Evolutionary conservation across 2,329 filamentous ascomycete genomes (phyloP).

Genomic region (Talaromyces sp.): DNA sequence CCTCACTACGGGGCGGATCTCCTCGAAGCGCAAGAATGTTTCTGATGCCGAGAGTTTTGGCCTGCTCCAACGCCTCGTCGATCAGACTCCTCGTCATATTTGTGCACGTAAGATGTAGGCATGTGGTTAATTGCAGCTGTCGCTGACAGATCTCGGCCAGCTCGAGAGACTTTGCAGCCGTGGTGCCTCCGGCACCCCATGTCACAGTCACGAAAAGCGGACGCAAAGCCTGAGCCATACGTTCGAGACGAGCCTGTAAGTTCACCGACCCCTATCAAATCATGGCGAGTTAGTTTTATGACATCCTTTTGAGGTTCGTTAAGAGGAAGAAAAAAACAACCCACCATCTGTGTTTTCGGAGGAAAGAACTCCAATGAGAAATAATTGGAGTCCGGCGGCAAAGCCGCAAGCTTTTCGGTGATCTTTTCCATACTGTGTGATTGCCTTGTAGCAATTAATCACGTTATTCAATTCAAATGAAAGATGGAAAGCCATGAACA

Average conservation of each 20-base stretch:
- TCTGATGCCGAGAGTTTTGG: conserved; percentile 82
- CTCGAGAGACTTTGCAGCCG: conserved; percentile 84
- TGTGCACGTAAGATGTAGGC: conserved; percentile 92
- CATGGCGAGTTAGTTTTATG: neutral
- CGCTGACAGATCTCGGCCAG: conserved; percentile 93
- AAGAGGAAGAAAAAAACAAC: conserved; percentile 21
- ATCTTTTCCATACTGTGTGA: conserved; percentile 70
- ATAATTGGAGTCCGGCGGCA: conserved; percentile 77
- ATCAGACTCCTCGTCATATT: conserved; percentile 89
- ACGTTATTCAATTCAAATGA: neutral
- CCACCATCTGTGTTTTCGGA: conserved; percentile 85
- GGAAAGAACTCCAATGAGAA: conserved; percentile 99
- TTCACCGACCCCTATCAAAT: conserved; percentile 72
- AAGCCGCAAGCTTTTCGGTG: conserved; percentile 87
- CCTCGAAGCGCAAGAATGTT: conserved; percentile 92
- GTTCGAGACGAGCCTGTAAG: conserved; percentile 84
- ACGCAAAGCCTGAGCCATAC: conserved; percentile 86
- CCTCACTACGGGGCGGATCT: conserved; percentile 82
- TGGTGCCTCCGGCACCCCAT: conserved; percentile 94
- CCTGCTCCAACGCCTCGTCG: conserved; percentile 84
- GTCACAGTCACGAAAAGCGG: conserved; percentile 96
- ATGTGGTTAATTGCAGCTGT: conserved; percentile 87
- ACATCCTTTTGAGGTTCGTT: too few relatives aligned
- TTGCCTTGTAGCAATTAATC: neutral
- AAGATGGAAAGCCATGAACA: neutral